Base-by-base conservation (phyloP, 345 rosid genomes). In the Hibiscus trionum region DNA sequence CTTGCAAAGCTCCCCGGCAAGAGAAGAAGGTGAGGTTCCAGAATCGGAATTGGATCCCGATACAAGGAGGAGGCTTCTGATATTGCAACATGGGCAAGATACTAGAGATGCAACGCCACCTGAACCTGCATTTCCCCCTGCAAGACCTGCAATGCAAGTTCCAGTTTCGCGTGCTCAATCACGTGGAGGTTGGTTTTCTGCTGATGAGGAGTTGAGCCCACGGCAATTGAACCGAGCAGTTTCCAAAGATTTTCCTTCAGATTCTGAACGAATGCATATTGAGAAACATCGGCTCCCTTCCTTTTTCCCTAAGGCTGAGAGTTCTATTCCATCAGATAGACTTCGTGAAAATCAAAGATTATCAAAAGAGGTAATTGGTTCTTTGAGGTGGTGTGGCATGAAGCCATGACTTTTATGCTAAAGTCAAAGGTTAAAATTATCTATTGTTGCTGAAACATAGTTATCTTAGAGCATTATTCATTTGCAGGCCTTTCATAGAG, bases 11-110 rank as follows among this genome's bases (percentile, higher is more conserved):
- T 96, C 99, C 76, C 99, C 97, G 56, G 97, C 91, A 58, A 87
- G 98, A 78, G 99, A 93, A 86, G 99, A 96, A 80, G 99, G 99
- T 61, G 99, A 96, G 84, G 97, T 93, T 59, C 98, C 96, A 49
- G 98, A 91, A 83, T 93, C 99, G 62, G 99, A 96, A 80, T 76
- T 96, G 78, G 99, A 96, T 86, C 99, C 98, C 47, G 93, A 91
- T 83, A 93, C 97, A 26, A 83, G 98, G 80, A 89, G 99, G 88
- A 79, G 96, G 80, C 97, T 96, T 75, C 98, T 96, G 73, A 93
- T 96, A 84, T 87, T 96, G 85, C 96, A 96, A 78, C 96, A 96
- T 62, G 99, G 99, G 76, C 94, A 90, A 83, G 98, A 96, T 86
- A 78, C 79, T 31, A 88, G 96, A 85, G 98, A 93, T 69, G 81